These are phyloP conservation scores for Botrytis tulipae DNA, from an alignment of 2,329 filamentous ascomycete species.

Conservation along the genomic window DNA sequence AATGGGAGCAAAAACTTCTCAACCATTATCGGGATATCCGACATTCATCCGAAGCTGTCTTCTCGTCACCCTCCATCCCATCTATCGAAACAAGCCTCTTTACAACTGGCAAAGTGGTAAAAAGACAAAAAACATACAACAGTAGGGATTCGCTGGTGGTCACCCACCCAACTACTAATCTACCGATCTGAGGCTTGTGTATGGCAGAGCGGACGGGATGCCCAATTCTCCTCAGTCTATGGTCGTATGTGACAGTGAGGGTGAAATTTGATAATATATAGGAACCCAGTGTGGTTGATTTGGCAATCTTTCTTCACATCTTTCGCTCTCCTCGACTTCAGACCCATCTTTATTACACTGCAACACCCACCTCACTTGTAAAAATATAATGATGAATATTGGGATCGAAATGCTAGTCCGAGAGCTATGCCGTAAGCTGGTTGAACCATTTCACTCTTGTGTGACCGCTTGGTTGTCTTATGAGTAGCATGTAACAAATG, in stretches of 20 bases:
- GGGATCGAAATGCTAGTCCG: background rate
- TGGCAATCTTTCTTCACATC: background rate
- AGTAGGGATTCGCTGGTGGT: constrained; percentile 11
- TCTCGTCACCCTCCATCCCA: background rate
- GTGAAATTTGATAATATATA: background rate
- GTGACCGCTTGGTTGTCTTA: background rate
- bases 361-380: background rate
- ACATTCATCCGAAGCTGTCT: background rate
- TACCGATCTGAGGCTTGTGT: constrained; percentile 14
- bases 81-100: background rate
- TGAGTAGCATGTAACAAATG: background rate
- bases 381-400: background rate
- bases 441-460: background rate
- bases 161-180: constrained; percentile 14
- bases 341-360: background rate
- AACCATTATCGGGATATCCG: background rate
- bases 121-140: background rate
- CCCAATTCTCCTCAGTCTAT: constrained; percentile 10
- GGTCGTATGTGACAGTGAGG: background rate
- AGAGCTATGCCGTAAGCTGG: background rate
- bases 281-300: background rate
- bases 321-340: background rate
- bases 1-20: background rate
- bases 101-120: background rate
- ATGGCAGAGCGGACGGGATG: constrained; percentile 14